These are phyloP conservation scores for Starmerella bombi DNA, from an alignment of 805 yeast species.

Conservation along the genomic window DNA sequence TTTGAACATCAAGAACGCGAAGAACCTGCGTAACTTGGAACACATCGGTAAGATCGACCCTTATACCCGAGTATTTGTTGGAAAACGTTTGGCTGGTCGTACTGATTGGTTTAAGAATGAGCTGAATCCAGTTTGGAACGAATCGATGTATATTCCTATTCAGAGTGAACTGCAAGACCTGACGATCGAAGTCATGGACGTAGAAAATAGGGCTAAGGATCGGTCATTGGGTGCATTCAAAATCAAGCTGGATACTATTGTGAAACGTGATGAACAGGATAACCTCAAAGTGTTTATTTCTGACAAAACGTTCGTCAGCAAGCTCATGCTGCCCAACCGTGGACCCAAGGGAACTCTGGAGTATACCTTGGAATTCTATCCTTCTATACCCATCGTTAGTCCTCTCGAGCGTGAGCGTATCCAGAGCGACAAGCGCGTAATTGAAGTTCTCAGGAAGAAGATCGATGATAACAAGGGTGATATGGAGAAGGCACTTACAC, in stretches of 20 bases:
- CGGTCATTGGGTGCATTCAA: slow-evolving; percentile 77
- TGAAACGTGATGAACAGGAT: slow-evolving; percentile 50
- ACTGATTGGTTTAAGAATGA: slow-evolving; percentile 56
- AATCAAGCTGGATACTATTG: slow-evolving; percentile 50
- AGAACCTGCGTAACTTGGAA: slow-evolving; percentile 69
- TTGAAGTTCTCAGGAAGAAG: slow-evolving; percentile 20
- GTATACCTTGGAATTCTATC: slow-evolving; percentile 71
- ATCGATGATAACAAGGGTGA: slow-evolving; percentile 13
- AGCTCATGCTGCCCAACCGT: slow-evolving; percentile 52
- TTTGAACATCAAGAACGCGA: slow-evolving; percentile 52
- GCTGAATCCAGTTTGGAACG: slow-evolving; percentile 73
- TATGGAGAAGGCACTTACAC: slow-evolving; percentile 13
- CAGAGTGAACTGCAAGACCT: slow-evolving; percentile 71
- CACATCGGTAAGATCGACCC: slow-evolving; percentile 88
- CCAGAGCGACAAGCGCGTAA: slow-evolving; percentile 38
- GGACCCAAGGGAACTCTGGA: slow-evolving; percentile 74
- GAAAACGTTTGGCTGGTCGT: slow-evolving; percentile 63
- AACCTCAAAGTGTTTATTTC: slow-evolving; percentile 46
- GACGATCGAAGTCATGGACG: slow-evolving; percentile 85
- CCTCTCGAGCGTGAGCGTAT: slow-evolving; percentile 41
- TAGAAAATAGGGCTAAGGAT: slow-evolving; percentile 64
- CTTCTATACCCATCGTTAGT: slow-evolving; percentile 63
- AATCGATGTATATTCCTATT: slow-evolving; percentile 66
- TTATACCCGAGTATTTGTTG: slow-evolving; percentile 64
- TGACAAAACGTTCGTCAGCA: slow-evolving; percentile 43